phyloP scores from a whole-genome alignment of 1,284 basidiomycete genomes.

The Schizophyllum commune region DNA sequence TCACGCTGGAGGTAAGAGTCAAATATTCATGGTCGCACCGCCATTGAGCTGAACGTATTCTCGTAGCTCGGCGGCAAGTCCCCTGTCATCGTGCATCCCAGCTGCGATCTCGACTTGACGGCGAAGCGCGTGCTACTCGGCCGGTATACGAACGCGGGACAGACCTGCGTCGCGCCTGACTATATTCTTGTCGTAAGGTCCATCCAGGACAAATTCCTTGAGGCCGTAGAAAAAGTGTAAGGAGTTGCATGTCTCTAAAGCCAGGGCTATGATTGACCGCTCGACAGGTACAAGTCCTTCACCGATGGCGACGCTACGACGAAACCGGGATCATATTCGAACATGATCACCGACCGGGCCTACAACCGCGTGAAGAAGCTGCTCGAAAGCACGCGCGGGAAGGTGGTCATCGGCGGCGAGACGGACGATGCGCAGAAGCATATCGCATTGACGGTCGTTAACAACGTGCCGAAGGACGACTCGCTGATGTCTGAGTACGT shows the following conservation, averaged over 20 bases:
- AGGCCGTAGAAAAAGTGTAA: slow-evolving; percentile 55
- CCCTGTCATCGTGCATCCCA: slow-evolving; percentile 73
- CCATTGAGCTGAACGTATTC: not conserved
- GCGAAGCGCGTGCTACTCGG: slow-evolving; percentile 74
- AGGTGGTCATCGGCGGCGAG: slow-evolving; percentile 64
- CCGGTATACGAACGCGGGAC: slow-evolving; percentile 70
- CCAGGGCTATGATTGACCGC: slow-evolving; percentile 1
- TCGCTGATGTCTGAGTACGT: slow-evolving; percentile 69
- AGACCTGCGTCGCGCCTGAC: slow-evolving; percentile 72
- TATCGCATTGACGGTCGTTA: slow-evolving; percentile 64
- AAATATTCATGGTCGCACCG: not conserved
- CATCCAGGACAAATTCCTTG: slow-evolving; percentile 56
- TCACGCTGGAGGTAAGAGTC: slow-evolving; percentile 64
- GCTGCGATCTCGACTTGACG: slow-evolving; percentile 49
- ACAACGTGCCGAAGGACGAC: slow-evolving; percentile 56
- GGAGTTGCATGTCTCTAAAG: slow-evolving; percentile 13
- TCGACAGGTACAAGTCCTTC: slow-evolving; percentile 36
- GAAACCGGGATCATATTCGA: slow-evolving; percentile 20
- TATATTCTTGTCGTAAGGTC: slow-evolving; percentile 69
- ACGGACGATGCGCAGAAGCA: slow-evolving; percentile 50
- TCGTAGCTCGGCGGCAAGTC: slow-evolving; percentile 52
- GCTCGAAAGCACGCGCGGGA: slow-evolving; percentile 64
- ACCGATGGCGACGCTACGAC: slow-evolving; percentile 34
- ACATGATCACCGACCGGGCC: slow-evolving; percentile 44
- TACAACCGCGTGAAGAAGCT: slow-evolving; percentile 57